phyloP scores from a whole-genome alignment of 257 asterid species.

The Rubia yunnanensis region DNA sequence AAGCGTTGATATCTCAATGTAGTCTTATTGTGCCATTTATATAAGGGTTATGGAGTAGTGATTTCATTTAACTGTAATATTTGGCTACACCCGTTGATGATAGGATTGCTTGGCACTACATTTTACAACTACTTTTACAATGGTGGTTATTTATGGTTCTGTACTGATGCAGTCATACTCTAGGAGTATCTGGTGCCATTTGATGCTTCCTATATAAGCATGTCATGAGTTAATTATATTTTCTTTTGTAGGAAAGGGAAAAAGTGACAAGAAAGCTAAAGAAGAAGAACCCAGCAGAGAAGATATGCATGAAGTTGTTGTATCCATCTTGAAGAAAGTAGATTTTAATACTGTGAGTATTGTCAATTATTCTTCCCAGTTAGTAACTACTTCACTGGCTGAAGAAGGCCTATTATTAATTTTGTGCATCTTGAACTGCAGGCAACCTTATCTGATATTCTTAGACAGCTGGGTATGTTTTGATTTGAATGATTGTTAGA shows the following conservation, averaged over 20 bases:
- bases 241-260: conserved; percentile 32
- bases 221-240: neutral
- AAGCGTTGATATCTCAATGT: neutral
- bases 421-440: conserved; percentile 26
- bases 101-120: neutral
- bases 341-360: conserved; percentile 76
- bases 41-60: neutral
- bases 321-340: conserved; percentile 63
- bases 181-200: neutral
- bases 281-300: conserved; percentile 60
- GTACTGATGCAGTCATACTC: neutral
- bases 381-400: conserved; percentile 1
- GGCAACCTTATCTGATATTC: conserved; percentile 87
- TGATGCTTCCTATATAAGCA: neutral
- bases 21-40: neutral
- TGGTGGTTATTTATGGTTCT: neutral
- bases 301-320: conserved; percentile 55
- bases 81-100: neutral
- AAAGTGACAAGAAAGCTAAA: conserved; percentile 32
- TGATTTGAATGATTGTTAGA: neutral
- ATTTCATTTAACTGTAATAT: conserved; percentile 2
- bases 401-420: neutral
- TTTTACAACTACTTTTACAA: neutral
- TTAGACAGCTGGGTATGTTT: conserved; percentile 68
- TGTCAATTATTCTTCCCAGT: neutral